Percentiles rank a stretch among this genome's conserved stretches.
These are phyloP conservation scores for Penicillium sp. DNA, from an alignment of 2,329 filamentous ascomycete species.

Conservation along the genomic window DNA sequence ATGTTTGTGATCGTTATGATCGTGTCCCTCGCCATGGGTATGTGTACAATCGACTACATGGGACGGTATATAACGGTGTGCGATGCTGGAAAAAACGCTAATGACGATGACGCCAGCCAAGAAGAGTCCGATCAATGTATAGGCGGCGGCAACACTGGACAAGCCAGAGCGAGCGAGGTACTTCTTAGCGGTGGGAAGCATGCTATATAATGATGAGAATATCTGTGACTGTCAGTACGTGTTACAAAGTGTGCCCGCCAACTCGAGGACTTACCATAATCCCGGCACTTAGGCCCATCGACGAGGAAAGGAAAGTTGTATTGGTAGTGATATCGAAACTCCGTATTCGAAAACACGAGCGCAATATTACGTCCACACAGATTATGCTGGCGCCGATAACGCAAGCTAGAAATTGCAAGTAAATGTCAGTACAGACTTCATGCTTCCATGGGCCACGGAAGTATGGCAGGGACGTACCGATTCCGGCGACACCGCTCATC, in stretches of 20 bases:
- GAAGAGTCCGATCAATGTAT: conserved; percentile 44
- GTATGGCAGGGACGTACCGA: conserved; percentile 48
- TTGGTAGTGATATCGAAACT: conserved; percentile 85
- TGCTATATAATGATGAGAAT: conserved; percentile 87
- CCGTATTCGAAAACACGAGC: conserved; percentile 63
- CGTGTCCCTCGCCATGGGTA: conserved; percentile 30
- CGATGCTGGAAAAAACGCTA: conserved; percentile 39
- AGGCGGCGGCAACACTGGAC: conserved; percentile 60
- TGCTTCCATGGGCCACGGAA: not conserved
- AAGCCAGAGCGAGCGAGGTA: conserved; percentile 70
- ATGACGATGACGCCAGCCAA: conserved; percentile 47
- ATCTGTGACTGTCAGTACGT: conserved; percentile 52
- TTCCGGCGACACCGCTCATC: conserved; percentile 77
- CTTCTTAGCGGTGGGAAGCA: conserved; percentile 79
- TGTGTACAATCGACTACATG: conserved; percentile 49
- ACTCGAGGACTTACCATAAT: conserved; percentile 68
- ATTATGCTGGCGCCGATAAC: conserved; percentile 78
- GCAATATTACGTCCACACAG: conserved; percentile 76
- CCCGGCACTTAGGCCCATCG: conserved; percentile 87
- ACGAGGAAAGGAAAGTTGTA: conserved; percentile 72
- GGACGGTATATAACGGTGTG: conserved; percentile 48
- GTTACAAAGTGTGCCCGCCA: not conserved
- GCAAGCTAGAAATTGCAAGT: conserved; percentile 43
- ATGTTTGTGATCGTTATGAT: conserved; percentile 22
- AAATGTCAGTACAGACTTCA: conserved; percentile 3